phyloP scores from a whole-genome alignment of 164 flowering plant species.

The Stephania yunnanensis region DNA sequence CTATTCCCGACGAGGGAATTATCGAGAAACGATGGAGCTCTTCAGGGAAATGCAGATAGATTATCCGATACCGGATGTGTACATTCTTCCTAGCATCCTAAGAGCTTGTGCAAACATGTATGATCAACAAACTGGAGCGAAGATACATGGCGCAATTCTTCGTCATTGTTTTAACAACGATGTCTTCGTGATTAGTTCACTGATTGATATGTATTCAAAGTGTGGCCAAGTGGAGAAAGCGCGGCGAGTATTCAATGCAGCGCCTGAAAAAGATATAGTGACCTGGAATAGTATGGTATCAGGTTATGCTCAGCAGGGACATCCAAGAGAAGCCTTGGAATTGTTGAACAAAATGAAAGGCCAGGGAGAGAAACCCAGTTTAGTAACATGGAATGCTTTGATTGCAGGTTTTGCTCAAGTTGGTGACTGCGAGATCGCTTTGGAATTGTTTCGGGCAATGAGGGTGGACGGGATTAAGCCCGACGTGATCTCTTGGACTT shows the following conservation, averaged over 20 bases:
- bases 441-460: conserved; percentile 32
- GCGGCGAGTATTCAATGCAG: conserved; percentile 43
- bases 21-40: conserved; percentile 45
- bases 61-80: conserved; percentile 36
- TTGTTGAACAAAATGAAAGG: conserved; percentile 46
- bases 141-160: conserved; percentile 40
- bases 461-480: conserved; percentile 34
- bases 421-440: conserved; percentile 37
- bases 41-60: conserved; percentile 48
- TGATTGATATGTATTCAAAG: conserved; percentile 76
- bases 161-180: conserved; percentile 35
- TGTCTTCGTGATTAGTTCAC: conserved; percentile 46
- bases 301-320: conserved; percentile 55
- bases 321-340: conserved; percentile 33
- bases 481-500: conserved; percentile 81
- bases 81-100: conserved; percentile 59
- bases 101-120: conserved; percentile 63
- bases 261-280: conserved; percentile 59
- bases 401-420: conserved; percentile 58
- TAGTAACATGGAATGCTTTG: conserved; percentile 77
- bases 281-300: conserved; percentile 67
- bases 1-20: conserved; percentile 43
- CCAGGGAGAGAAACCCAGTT: conserved; percentile 47
- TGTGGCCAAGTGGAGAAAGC: conserved; percentile 52
- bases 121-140: conserved; percentile 37